Percentiles rank a stretch among this genome's conserved stretches.
Conservation (phyloP, 495 filamentous ascomycete species). For the Penicillium cataractarum region DNA sequence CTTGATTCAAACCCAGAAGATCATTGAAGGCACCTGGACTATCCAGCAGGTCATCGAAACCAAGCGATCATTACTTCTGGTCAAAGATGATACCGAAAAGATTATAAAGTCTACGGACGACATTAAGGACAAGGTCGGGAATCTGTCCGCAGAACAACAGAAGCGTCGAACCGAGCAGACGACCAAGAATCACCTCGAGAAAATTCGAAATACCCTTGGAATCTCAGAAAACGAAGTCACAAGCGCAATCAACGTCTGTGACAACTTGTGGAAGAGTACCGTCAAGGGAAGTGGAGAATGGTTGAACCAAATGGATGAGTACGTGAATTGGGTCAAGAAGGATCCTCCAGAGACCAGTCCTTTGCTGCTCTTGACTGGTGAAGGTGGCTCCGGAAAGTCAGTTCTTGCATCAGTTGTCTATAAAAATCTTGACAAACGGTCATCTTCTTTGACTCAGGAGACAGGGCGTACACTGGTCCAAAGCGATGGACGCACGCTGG, state of each 20-base stretch:
- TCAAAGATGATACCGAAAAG: not conserved
- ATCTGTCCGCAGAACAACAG: not conserved
- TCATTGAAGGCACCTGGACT: not conserved
- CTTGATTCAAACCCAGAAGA: not conserved
- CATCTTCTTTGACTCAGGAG: not conserved
- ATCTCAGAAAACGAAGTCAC: not conserved
- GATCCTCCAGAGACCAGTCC: not conserved
- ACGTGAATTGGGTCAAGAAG: not conserved
- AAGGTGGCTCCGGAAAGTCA: not conserved
- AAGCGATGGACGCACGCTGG: not conserved
- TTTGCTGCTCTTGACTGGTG: not conserved
- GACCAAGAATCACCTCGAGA: not conserved
- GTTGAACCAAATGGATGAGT: not conserved
- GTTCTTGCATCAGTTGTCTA: not conserved
- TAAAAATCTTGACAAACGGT: not conserved
- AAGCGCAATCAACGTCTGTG: not conserved
- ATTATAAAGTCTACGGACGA: not conserved
- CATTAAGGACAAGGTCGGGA: slow-evolving; percentile 1
- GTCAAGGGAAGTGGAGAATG: not conserved
- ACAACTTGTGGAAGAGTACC: not conserved
- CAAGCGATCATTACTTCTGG: not conserved
- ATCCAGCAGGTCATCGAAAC: not conserved
- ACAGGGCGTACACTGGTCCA: not conserved
- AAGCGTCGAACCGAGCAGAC: slow-evolving; percentile 1
- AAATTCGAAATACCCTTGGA: not conserved